Base-by-base conservation (phyloP, 2,329 filamentous ascomycete species). In the Ophiostoma quercus region DNA sequence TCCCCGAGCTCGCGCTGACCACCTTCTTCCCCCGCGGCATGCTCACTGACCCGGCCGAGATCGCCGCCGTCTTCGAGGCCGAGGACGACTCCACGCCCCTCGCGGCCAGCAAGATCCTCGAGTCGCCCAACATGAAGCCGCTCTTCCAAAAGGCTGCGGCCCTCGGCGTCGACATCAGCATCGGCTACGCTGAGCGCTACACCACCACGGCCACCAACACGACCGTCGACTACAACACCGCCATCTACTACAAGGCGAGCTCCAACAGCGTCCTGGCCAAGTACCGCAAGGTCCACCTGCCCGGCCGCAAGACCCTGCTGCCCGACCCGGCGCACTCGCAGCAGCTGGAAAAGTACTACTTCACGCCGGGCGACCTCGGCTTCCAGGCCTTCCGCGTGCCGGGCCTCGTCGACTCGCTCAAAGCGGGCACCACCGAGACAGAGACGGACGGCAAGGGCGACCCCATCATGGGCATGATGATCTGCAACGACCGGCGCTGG, bases 261-360 rank as follows among this genome's bases (percentile, higher is more conserved):
- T 74, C 76, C 39, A 78, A 77, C 22, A 74, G 77, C 63, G 78
- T 84, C 7, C 74, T 86, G 29, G 78, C 78, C 39, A 86, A 85
- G 73, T 87, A 86, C 74, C 79, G 84, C 71, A 87, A 87, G 75
- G 79, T 86, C 1, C 84, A 86, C 73, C 77, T 86, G 2, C 84
- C 84, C 0, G 84, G 84, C 0, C 82, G 82, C 2, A 77, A 79
- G n/a, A 83, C 85, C 74, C 83, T 84, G 12, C 81, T 84, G 41
- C 77, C 79, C 2, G 79, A 82, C 60, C 29, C 60, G 3, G 77
- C 80, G 3, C 82, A 81, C 1, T 80, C 81, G 3, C 83, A 85
- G 73, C 84, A 86, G 76, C 79, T 86, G 3, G 84, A 86, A 75
- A 86, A 86, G 76, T 76, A 82, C 43, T 86, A 85, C 74, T 86